Evolutionary conservation across 139 green algal species (phyloP).

Genomic region (Chlorella sp.): DNA sequence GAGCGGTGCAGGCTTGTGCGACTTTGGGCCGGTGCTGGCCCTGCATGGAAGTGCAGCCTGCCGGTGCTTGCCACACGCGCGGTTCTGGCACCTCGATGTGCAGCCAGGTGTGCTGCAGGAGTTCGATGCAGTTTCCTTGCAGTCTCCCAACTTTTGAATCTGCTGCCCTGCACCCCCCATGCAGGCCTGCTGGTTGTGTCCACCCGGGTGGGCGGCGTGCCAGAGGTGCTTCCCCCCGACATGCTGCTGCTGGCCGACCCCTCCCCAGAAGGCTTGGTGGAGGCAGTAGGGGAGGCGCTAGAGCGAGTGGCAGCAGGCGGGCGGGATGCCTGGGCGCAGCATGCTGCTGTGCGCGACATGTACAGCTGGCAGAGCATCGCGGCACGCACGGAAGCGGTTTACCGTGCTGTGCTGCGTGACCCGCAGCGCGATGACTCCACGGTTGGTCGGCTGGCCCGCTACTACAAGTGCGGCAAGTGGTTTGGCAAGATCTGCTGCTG

Average conservation of each 20-base stretch:
- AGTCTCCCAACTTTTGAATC: neutral
- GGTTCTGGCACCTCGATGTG: neutral
- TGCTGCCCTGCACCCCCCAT: neutral
- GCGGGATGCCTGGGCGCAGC: constrained; percentile 54
- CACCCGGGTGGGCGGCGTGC: constrained; percentile 94
- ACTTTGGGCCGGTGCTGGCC: neutral
- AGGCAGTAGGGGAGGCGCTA: constrained; percentile 52
- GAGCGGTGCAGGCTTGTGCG: neutral
- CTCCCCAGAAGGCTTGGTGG: constrained; percentile 63
- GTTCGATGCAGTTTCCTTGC: neutral
- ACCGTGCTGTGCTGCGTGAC: constrained; percentile 51
- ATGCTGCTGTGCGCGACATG: constrained; percentile 72
- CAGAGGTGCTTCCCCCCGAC: constrained; percentile 89
- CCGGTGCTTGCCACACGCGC: neutral
- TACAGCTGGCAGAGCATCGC: constrained; percentile 94
- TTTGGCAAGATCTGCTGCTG: constrained; percentile 77
- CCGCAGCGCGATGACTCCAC: constrained; percentile 42
- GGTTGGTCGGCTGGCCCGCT: constrained; percentile 56
- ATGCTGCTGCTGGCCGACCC: constrained; percentile 91
- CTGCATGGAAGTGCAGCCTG: neutral
- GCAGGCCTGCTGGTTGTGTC: constrained; percentile 88
- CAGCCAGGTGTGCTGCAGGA: neutral
- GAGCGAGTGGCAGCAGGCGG: constrained; percentile 38
- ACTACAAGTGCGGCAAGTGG: constrained; percentile 63
- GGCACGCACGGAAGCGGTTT: constrained; percentile 79